These are phyloP conservation scores for Ophiostoma quercus DNA, from an alignment of 2,329 filamentous ascomycete species.

Conservation along the genomic window DNA sequence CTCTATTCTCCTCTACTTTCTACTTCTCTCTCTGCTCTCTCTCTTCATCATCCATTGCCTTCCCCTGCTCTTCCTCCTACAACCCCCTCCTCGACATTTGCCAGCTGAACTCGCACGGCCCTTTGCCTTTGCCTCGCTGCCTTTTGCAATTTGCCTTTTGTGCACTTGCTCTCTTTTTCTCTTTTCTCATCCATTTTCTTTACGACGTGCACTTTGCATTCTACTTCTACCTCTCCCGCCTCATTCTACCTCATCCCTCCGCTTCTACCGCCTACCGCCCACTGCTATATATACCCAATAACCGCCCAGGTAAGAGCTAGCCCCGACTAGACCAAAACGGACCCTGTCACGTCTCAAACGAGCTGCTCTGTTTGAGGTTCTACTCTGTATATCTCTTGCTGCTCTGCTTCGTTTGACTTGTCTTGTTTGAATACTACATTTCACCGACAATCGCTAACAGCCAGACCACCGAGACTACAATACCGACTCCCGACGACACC, in stretches of 20 bases:
- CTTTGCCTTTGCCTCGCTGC: slow-evolving; percentile 6
- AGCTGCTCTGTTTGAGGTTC: neutral
- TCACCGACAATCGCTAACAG: neutral
- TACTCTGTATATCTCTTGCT: neutral
- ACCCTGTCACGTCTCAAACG: neutral
- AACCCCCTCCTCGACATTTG: neutral
- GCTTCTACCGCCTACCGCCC: neutral
- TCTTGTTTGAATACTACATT: neutral
- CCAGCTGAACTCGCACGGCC: slow-evolving; percentile 5
- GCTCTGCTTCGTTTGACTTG: neutral
- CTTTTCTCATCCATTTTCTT: neutral
- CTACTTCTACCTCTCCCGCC: neutral
- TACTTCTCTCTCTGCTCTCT: neutral
- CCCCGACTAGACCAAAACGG: neutral
- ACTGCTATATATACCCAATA: neutral
- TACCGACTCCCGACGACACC: neutral
- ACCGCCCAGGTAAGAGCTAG: slow-evolving; percentile 12
- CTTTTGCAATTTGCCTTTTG: slow-evolving; percentile 1
- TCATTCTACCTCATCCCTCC: neutral
- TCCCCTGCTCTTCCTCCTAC: neutral
- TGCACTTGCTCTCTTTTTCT: neutral
- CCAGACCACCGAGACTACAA: neutral
- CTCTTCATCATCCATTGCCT: neutral
- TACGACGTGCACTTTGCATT: neutral
- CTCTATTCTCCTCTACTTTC: neutral